Conservation (phyloP, 768 basidiomycete species). For the Hydnum rufescens region DNA sequence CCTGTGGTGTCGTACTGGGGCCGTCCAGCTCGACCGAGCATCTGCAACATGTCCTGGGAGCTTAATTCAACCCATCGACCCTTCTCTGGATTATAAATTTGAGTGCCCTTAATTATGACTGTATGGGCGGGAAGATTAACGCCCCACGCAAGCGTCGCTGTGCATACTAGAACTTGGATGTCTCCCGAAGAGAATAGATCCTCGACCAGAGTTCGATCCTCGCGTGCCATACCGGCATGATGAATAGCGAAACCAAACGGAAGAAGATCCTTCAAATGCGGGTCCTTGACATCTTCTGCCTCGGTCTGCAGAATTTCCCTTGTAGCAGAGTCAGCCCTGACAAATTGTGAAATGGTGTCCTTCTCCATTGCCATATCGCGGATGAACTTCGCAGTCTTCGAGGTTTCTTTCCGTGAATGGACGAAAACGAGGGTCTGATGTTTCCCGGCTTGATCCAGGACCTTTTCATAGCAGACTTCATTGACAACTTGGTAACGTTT, state of each 20-base stretch:
- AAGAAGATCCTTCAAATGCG: slow-evolving; percentile 67
- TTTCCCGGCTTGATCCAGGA: slow-evolving; percentile 77
- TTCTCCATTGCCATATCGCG: slow-evolving; percentile 91
- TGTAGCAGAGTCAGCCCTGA: slow-evolving; percentile 80
- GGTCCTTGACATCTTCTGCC: slow-evolving; percentile 61
- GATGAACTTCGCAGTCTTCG: slow-evolving; percentile 88
- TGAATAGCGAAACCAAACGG: slow-evolving; percentile 97
- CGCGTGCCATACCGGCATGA: slow-evolving; percentile 88
- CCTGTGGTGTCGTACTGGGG: slow-evolving; percentile 96
- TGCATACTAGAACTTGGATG: slow-evolving; percentile 87
- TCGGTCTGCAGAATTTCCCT: slow-evolving; percentile 80
- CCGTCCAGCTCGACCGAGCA: slow-evolving; percentile 94
- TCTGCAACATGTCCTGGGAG: slow-evolving; percentile 90
- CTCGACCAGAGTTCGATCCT: slow-evolving; percentile 81
- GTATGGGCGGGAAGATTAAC: slow-evolving; percentile 96
- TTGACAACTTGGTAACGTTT: slow-evolving; percentile 97
- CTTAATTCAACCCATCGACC: slow-evolving; percentile 94
- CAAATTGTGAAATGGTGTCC: slow-evolving; percentile 90
- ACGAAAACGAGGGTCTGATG: slow-evolving; percentile 94
- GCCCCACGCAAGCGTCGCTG: slow-evolving; percentile 97
- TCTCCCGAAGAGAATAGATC: slow-evolving; percentile 86
- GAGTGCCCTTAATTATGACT: slow-evolving; percentile 99
- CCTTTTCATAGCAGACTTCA: slow-evolving; percentile 98
- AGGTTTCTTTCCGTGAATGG: slow-evolving; percentile 95
- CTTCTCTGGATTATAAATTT: slow-evolving; percentile 98